These are phyloP conservation scores for Fonsecaea nubica DNA, from an alignment of 2,329 filamentous ascomycete genomes.

Conservation along the genomic window DNA sequence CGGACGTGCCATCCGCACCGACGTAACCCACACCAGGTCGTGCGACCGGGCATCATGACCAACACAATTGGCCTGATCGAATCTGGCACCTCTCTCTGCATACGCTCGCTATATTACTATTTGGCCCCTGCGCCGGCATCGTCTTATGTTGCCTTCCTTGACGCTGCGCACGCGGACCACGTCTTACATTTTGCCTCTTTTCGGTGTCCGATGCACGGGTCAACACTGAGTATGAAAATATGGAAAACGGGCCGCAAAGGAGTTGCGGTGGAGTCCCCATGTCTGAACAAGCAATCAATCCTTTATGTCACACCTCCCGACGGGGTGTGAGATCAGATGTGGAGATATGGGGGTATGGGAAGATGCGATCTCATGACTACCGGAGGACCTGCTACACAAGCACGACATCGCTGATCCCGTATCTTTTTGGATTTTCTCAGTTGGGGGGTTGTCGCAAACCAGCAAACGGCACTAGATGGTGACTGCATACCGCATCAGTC, in stretches of 20 bases:
- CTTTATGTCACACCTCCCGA: not conserved
- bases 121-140: slow-evolving; percentile 7
- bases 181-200: not conserved
- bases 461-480: slow-evolving; percentile 15
- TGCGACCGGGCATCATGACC: not conserved
- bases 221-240: not conserved
- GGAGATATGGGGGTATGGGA: not conserved
- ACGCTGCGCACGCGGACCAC: not conserved
- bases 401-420: slow-evolving; percentile 3
- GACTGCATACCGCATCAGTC: slow-evolving; percentile 13
- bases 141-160: not conserved
- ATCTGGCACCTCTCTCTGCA: not conserved
- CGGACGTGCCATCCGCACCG: not conserved
- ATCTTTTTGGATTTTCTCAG: slow-evolving; percentile 2
- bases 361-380: slow-evolving; percentile 9
- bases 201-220: slow-evolving; percentile 1
- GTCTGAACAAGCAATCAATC: not conserved
- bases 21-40: not conserved
- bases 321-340: slow-evolving; percentile 1
- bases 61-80: not conserved
- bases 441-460: not conserved
- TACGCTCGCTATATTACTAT: not conserved
- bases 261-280: not conserved
- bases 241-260: not conserved
- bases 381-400: not conserved